Percentiles rank a stretch among this genome's conserved stretches.
phyloP scores from a whole-genome alignment of 306 rosid species.

The Biancaea sappan region DNA sequence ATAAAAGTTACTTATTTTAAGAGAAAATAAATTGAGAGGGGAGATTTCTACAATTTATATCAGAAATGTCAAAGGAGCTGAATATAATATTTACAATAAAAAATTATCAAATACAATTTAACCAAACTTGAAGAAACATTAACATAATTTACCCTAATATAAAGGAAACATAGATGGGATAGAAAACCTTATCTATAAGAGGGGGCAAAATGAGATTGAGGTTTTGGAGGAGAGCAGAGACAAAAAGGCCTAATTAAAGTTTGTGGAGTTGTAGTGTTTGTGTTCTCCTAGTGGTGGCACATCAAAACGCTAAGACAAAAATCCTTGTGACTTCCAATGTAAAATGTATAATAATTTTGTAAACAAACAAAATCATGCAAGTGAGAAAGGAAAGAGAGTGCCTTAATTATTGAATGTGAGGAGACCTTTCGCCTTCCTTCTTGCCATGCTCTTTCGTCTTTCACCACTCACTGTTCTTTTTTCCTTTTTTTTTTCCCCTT shows the following conservation, averaged over 20 bases:
- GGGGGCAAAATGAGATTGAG: neutral
- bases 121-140: no score
- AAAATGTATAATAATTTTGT: neutral
- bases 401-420: neutral
- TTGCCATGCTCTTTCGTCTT: neutral
- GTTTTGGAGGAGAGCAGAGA: no score
- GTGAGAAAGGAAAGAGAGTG: neutral
- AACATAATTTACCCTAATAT: no score
- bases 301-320: conserved; percentile 1
- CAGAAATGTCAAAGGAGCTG: no score
- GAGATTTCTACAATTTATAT: no score
- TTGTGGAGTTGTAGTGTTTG: neutral
- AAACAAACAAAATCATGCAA: neutral
- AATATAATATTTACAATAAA: no score
- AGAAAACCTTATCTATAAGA: neutral
- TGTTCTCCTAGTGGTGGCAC: neutral
- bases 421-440: neutral
- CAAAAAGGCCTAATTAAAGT: neutral
- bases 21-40: no score
- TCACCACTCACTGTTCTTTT: neutral
- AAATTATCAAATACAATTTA: no score
- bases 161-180: neutral
- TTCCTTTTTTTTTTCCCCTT: neutral
- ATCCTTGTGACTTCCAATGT: neutral
- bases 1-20: no score